Percentiles rank a stretch among this genome's conserved stretches.
phyloP scores from a whole-genome alignment of 1,139 yeast species.

The Pneumocystis oryctolagi region DNA sequence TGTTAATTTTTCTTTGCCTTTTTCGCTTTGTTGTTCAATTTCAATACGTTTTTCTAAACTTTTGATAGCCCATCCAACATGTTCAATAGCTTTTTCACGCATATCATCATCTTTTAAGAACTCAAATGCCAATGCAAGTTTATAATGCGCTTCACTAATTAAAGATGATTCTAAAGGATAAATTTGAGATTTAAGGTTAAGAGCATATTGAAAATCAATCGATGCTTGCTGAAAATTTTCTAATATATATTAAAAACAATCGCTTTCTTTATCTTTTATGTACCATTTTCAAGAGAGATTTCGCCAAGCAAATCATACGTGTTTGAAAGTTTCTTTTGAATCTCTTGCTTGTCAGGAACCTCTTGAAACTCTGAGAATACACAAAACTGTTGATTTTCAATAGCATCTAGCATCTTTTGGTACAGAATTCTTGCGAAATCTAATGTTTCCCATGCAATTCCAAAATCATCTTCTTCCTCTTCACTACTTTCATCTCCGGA shows the following conservation, averaged over 20 bases:
- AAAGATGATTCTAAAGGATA: constrained; percentile 38
- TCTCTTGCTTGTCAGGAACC: neutral
- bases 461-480: constrained; percentile 52
- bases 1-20: constrained; percentile 34
- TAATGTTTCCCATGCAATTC: constrained; percentile 73
- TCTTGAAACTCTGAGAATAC: neutral
- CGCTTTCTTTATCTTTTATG: neutral
- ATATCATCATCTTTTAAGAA: constrained; percentile 42
- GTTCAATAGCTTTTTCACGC: constrained; percentile 39
- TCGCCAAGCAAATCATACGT: constrained; percentile 75
- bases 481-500: constrained; percentile 24
- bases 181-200: constrained; percentile 41
- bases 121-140: constrained; percentile 66
- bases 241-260: neutral
- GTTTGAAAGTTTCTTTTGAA: constrained; percentile 49
- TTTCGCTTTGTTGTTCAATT: constrained; percentile 30
- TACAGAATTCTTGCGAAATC: constrained; percentile 60
- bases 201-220: constrained; percentile 44
- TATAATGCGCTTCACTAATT: constrained; percentile 68
- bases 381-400: neutral
- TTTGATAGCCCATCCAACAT: constrained; percentile 46
- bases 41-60: constrained; percentile 39
- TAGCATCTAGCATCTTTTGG: constrained; percentile 24
- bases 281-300: constrained; percentile 62
- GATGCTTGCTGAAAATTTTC: constrained; percentile 67